Evolutionary conservation across 257 asterid genomes (phyloP).

Genomic region (Ajuga chamaepitys): DNA sequence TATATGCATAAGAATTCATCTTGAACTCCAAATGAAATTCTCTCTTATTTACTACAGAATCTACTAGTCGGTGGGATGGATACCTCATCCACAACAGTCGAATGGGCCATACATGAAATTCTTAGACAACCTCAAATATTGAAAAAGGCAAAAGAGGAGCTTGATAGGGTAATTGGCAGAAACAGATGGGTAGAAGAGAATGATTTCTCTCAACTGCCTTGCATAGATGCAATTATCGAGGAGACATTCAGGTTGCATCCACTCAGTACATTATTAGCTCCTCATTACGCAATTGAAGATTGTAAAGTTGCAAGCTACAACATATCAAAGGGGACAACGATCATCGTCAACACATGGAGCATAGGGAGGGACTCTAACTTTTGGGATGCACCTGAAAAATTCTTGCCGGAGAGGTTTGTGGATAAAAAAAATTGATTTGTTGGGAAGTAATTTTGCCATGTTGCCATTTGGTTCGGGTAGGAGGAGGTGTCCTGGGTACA

Average conservation of each 20-base stretch:
- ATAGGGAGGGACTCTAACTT: conserved; percentile 16
- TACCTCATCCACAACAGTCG: conserved; percentile 10
- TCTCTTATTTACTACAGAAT: too few species aligned
- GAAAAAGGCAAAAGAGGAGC: conserved; percentile 24
- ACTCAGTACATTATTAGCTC: neutral
- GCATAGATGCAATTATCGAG: too few species aligned
- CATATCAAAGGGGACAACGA: conserved; percentile 15
- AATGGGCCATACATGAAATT: conserved; percentile 20
- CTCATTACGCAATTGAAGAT: conserved; percentile 8
- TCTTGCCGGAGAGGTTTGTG: conserved; percentile 22
- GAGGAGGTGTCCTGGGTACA: conserved; percentile 17
- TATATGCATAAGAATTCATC: too few species aligned
- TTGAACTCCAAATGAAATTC: too few species aligned
- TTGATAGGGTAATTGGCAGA: conserved; percentile 21
- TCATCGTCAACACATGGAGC: conserved; percentile 19
- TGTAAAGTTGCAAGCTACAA: conserved; percentile 20
- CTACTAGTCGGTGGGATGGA: neutral
- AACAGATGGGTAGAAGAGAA: conserved; percentile 27
- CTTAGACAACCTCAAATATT: conserved; percentile 11
- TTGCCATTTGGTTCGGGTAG: conserved; percentile 30
- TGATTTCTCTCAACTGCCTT: neutral
- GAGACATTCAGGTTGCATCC: too few species aligned
- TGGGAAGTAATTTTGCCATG: conserved; percentile 14
- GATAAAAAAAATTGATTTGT: conserved; percentile 10
- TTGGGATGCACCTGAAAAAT: conserved; percentile 18